Evolutionary conservation across 2,329 filamentous ascomycete species (phyloP).

Genomic region (Simplicillium aogashimaense): DNA sequence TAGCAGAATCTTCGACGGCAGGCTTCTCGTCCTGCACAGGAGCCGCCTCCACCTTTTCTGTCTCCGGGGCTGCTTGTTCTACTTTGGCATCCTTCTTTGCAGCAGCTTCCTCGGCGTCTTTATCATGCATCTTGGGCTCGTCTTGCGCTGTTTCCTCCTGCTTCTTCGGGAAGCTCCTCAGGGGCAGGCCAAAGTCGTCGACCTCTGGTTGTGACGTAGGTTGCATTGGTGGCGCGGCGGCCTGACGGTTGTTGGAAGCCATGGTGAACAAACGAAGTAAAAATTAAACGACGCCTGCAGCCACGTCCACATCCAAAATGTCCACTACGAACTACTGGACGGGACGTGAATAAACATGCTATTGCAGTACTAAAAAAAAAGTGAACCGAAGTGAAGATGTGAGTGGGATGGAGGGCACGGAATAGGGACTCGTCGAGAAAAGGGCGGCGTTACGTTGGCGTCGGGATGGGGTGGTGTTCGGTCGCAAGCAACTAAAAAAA

Average conservation of each 20-base stretch:
- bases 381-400: too few species aligned
- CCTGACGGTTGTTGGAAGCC: slow-evolving; percentile 7
- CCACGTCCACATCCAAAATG: slow-evolving; percentile 17
- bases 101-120: slow-evolving; percentile 2
- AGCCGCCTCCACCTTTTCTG: slow-evolving; percentile 1
- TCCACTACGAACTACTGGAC: slow-evolving; percentile 8
- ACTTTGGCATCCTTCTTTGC: slow-evolving; percentile 14
- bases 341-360: slow-evolving; percentile 11
- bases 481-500: too few species aligned
- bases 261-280: slow-evolving; percentile 3
- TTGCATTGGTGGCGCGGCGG: background rate
- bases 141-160: slow-evolving; percentile 11
- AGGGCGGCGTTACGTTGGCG: too few species aligned
- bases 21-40: slow-evolving; percentile 1
- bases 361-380: too few species aligned
- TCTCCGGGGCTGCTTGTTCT: slow-evolving; percentile 9
- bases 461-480: too few species aligned
- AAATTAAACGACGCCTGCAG: background rate
- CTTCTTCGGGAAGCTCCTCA: slow-evolving; percentile 37
- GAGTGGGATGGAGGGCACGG: too few species aligned
- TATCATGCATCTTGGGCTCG: background rate
- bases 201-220: slow-evolving; percentile 13
- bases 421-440: too few species aligned
- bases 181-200: slow-evolving; percentile 64
- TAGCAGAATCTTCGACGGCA: slow-evolving; percentile 10